A percentile compares a stretch with the other conserved stretches of the same genome.
phyloP scores from a whole-genome alignment of 75 land plant species.

The Selaginella tamariscina region DNA sequence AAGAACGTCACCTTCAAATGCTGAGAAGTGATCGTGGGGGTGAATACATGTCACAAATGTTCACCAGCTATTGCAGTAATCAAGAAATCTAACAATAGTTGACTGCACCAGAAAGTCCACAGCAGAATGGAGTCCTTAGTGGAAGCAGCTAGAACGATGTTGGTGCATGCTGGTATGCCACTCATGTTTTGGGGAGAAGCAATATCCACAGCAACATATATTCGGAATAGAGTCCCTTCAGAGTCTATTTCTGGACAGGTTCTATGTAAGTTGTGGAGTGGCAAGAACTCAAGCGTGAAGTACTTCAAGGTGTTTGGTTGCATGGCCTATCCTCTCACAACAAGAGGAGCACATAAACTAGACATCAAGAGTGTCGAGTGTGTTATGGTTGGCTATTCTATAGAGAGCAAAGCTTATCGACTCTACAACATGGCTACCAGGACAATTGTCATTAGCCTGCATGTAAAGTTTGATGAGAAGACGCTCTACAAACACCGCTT shows the following conservation, averaged over 20 bases:
- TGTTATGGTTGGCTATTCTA: slow-evolving; percentile 7
- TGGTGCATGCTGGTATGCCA: neutral
- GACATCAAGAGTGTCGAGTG: neutral
- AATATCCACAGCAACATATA: neutral
- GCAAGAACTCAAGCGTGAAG: too few relatives aligned
- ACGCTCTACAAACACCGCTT: neutral
- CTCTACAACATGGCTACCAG: slow-evolving; percentile 1
- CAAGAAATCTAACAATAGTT: slow-evolving; percentile 17
- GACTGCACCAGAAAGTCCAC: neutral
- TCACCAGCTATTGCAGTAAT: slow-evolving; percentile 6
- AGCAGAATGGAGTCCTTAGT: slow-evolving; percentile 22
- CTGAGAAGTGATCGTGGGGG: slow-evolving; percentile 21
- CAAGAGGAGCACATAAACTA: too few relatives aligned
- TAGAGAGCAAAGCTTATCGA: slow-evolving; percentile 5
- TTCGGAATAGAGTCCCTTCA: neutral
- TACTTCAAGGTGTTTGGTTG: too few relatives aligned
- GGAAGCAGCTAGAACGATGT: slow-evolving; percentile 10
- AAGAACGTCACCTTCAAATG: neutral
- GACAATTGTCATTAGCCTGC: neutral
- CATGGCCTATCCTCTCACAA: too few relatives aligned
- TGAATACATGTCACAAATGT: slow-evolving; percentile 12
- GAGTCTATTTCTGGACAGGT: too few relatives aligned
- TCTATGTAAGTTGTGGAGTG: too few relatives aligned
- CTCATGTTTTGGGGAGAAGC: slow-evolving; percentile 15
- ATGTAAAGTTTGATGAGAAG: slow-evolving; percentile 8